Base-by-base conservation (phyloP, 371 early-diverging fungal genomes). In the Mortierella sp. region DNA sequence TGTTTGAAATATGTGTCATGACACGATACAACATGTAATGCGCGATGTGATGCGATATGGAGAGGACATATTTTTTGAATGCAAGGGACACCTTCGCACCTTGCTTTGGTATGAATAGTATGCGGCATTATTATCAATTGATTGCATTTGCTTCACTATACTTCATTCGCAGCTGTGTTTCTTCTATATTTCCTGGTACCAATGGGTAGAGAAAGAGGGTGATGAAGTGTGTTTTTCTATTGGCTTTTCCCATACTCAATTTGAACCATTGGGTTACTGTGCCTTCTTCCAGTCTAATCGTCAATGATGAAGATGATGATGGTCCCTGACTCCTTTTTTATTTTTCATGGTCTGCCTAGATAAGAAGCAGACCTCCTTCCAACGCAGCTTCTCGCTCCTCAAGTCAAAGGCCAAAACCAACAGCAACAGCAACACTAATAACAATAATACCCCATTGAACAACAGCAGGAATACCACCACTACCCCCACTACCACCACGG, bases 381-480 rank as follows among this genome's bases (percentile, higher is more conserved):
- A 73, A 26, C 73, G 74, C 31, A 53, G 67, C 48, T 26, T 73
- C 61, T 73, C 74, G 31, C 37, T 73, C 26, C 74, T 67, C 66
- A 73, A 53, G 67, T 26, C 43, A n/a, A 71, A 71, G 47, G 16
- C 71, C 2, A 61, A 67, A 53, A 34, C 39, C 22, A 41, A 16
- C 45, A 19, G 34, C 6, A 41, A 31, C 73, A 44, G 26, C 55
- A 39, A 22, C 39, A 26, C 2, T 31, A 19, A 39, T 61, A 16
- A 2, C 47, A 71, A 26, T 40, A 10, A 19, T 26, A 16, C 44
- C 48, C 2, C 45, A 24, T 37, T 29, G 2, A 10, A 7, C 53
- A 22, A 10, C 50, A 64, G 14, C 63, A 41, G 39, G 31, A 63
- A 10, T 58, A 24, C 55, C 26, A 48, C 48, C 41, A 45, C 61